Percentiles rank a stretch among this genome's conserved stretches.
Conservation (phyloP, 176 grass and related monocot genomes). For the Dendrocalamus sinicus region DNA sequence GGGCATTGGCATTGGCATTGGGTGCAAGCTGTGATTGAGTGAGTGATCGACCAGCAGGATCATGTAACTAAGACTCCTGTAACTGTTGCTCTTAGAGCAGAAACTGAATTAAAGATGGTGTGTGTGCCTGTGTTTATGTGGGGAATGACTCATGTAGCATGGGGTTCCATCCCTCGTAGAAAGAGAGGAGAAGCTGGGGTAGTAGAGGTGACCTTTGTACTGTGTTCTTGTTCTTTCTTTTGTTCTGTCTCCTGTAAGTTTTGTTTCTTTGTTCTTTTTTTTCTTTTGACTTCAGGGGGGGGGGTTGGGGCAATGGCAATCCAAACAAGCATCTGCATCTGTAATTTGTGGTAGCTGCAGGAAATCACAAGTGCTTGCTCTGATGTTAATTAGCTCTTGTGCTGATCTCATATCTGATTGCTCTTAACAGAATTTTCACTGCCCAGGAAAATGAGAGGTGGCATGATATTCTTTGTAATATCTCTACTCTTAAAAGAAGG, state of each 20-base stretch:
- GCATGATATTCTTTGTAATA: neutral
- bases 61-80: neutral
- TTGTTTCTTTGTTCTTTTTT: constrained; percentile 5
- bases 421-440: neutral
- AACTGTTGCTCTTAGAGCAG: neutral
- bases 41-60: neutral
- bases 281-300: constrained; percentile 13
- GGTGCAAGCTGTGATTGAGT: neutral
- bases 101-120: neutral
- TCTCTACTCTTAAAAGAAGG: too few species aligned
- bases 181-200: neutral
- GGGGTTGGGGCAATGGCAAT: constrained; percentile 32
- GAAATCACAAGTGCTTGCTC: neutral
- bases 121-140: neutral
- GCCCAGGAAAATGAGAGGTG: neutral
- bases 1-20: neutral
- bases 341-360: constrained; percentile 9
- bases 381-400: neutral
- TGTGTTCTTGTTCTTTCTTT: constrained; percentile 22
- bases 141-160: neutral
- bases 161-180: neutral
- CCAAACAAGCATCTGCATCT: neutral
- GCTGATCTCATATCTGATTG: neutral
- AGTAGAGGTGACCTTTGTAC: neutral
- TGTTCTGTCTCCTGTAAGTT: constrained; percentile 33